phyloP scores from a whole-genome alignment of 2,329 filamentous ascomycete species.

The Zymoseptoria pseudotritici region DNA sequence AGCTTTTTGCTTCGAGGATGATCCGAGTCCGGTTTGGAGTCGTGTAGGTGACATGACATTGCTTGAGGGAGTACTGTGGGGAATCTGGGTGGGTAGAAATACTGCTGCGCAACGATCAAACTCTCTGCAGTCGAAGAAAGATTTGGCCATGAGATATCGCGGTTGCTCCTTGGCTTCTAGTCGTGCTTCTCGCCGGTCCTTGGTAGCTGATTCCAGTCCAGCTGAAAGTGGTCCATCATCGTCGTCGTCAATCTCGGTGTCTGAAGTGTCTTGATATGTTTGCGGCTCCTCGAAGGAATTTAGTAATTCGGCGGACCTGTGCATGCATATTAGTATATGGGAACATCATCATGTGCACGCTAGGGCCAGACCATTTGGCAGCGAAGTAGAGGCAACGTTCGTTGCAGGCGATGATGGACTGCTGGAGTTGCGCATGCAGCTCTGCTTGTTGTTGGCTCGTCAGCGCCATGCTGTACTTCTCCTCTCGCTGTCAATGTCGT shows the following conservation, averaged over 20 bases:
- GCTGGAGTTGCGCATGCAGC: slow-evolving; percentile 67
- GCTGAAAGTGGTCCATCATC: background rate
- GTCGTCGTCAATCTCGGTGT: slow-evolving; percentile 39
- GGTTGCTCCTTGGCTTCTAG: slow-evolving; percentile 73
- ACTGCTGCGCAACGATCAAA: slow-evolving; percentile 86
- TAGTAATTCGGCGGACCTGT: slow-evolving; percentile 82
- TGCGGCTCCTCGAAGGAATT: slow-evolving; percentile 63
- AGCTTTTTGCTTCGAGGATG: slow-evolving; percentile 3
- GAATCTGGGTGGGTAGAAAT: slow-evolving; percentile 62
- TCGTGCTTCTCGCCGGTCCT: slow-evolving; percentile 63
- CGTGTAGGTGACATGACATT: slow-evolving; percentile 37
- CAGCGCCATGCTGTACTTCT: slow-evolving; percentile 24
- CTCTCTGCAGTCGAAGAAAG: slow-evolving; percentile 90
- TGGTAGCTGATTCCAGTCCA: slow-evolving; percentile 46
- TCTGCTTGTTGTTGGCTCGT: slow-evolving; percentile 44
- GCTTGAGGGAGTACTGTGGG: slow-evolving; percentile 33
- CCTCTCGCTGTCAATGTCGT: background rate
- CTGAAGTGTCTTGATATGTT: slow-evolving; percentile 39
- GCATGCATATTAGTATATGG: slow-evolving; percentile 8
- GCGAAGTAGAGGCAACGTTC: slow-evolving; percentile 94
- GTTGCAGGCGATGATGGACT: slow-evolving; percentile 82
- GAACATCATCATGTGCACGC: background rate
- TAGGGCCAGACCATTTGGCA: slow-evolving; percentile 69
- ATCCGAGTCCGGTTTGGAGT: slow-evolving; percentile 34
- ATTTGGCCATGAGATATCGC: slow-evolving; percentile 83